A percentile compares a stretch with the other conserved stretches of the same genome.
Conservation (phyloP, 2,329 filamentous ascomycete genomes). For the Aschersonia sp. region DNA sequence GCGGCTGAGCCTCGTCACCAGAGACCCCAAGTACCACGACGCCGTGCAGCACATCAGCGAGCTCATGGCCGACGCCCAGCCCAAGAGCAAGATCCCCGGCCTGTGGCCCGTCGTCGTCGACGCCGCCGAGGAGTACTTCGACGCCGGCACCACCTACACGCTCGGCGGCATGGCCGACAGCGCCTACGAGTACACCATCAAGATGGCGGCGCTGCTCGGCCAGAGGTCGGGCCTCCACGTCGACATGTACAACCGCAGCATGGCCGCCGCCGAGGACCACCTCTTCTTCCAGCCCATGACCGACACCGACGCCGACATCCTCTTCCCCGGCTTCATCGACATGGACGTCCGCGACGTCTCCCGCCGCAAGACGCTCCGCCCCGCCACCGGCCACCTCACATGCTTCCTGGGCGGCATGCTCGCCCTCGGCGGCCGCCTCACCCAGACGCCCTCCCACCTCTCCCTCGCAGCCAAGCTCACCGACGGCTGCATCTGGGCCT, state of each 20-base stretch:
- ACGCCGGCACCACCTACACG: constrained; percentile 25
- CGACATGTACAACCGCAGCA: constrained; percentile 46
- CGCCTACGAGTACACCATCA: constrained; percentile 45
- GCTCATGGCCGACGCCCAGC: constrained; percentile 50
- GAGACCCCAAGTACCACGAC: constrained; percentile 58
- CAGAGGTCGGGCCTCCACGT: constrained; percentile 44
- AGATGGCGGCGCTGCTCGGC: constrained; percentile 50
- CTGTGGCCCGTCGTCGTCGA: constrained; percentile 60
- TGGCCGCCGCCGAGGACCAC: constrained; percentile 44
- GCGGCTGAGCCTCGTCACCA: constrained; percentile 54
- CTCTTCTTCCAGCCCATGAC: constrained; percentile 59
- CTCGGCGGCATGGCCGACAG: constrained; percentile 40
- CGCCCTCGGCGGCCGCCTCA: constrained; percentile 48
- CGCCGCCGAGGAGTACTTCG: constrained; percentile 31
- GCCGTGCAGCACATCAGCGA: constrained; percentile 57
- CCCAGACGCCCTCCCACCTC: constrained; percentile 43
- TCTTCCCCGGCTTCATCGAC: constrained; percentile 36
- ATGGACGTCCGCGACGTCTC: constrained; percentile 29
- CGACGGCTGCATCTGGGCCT: constrained; percentile 58
- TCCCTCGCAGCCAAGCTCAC: constrained; percentile 49
- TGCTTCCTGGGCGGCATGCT: constrained; percentile 59
- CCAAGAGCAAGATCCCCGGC: constrained; percentile 53
- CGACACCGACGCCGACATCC: constrained; percentile 43
- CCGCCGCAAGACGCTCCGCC: not conserved
- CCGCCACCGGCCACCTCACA: constrained; percentile 4